Conservation (phyloP, 2,329 filamentous ascomycete species). For the Lithohypha guttulata region DNA sequence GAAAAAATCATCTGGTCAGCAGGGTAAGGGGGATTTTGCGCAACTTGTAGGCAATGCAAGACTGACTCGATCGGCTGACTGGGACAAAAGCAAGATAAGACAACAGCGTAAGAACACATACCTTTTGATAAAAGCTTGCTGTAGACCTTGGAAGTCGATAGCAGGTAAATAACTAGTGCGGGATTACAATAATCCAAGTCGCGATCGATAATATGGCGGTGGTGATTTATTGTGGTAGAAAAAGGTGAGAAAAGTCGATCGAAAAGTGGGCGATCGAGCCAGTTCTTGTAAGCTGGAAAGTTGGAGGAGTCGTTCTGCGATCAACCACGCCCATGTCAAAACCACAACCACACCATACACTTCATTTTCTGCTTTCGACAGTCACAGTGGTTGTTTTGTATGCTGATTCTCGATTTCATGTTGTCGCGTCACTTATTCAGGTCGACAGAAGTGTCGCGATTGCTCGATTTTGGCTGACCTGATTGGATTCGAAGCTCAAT, state of each 20-base stretch:
- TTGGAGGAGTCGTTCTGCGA: constrained; percentile 11
- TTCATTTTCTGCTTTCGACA: background rate
- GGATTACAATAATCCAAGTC: constrained; percentile 13
- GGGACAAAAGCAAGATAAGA: constrained; percentile 11
- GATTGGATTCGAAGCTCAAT: constrained; percentile 2
- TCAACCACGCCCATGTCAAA: constrained; percentile 10
- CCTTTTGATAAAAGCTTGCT: constrained; percentile 15
- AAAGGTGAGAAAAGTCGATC: constrained; percentile 6
- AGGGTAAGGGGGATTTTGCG: no score
- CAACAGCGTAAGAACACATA: constrained; percentile 14
- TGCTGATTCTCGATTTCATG: background rate
- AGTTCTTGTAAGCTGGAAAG: constrained; percentile 8
- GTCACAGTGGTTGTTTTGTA: background rate
- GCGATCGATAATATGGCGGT: constrained; percentile 11
- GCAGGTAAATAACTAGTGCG: constrained; percentile 12
- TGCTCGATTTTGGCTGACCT: background rate
- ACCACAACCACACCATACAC: background rate
- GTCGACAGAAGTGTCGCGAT: no score
- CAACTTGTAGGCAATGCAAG: background rate
- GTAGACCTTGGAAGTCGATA: constrained; percentile 8
- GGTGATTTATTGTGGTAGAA: constrained; percentile 12
- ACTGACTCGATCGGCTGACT: background rate
- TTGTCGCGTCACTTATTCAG: no score
- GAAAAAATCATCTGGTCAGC: constrained; percentile 13
- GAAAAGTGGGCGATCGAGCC: constrained; percentile 9